Percentiles rank a stretch among this genome's conserved stretches.
These are phyloP conservation scores for Mollisiaceae sp. DNA, from an alignment of 2,329 filamentous ascomycete species.

Conservation along the genomic window DNA sequence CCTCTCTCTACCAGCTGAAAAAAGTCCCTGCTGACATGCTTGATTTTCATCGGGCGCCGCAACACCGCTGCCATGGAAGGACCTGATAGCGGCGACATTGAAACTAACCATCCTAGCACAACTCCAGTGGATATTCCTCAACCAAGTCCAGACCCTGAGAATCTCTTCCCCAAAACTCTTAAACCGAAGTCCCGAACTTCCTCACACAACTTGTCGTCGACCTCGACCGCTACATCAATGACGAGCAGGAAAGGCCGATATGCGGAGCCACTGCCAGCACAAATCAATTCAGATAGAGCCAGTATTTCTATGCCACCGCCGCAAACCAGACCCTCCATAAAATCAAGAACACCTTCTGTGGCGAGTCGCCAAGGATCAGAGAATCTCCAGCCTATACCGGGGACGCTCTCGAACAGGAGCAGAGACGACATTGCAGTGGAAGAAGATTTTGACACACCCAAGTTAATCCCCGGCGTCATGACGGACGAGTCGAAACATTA, in stretches of 20 bases:
- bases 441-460: conserved; percentile 54
- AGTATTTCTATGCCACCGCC: conserved; percentile 69
- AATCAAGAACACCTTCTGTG: conserved; percentile 41
- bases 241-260: conserved; percentile 59
- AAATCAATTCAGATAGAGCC: conserved; percentile 61
- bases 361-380: conserved; percentile 45
- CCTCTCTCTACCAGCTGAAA: conserved; percentile 19
- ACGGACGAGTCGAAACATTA: conserved; percentile 36
- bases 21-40: conserved; percentile 3
- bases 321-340: conserved; percentile 49
- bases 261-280: conserved; percentile 57
- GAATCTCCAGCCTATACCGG: conserved; percentile 48
- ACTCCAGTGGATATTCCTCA: conserved; percentile 19
- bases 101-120: conserved; percentile 35
- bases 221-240: conserved; percentile 46
- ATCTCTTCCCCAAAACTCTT: conserved; percentile 4
- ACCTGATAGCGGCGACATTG: conserved; percentile 12
- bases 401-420: conserved; percentile 38
- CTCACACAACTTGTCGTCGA: conserved; percentile 52
- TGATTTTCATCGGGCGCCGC: neutral
- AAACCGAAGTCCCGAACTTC: conserved; percentile 28
- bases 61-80: conserved; percentile 7
- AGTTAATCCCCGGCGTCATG: conserved; percentile 46
- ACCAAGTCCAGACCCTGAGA: conserved; percentile 15
- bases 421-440: conserved; percentile 52